Conservation (phyloP, 1,284 basidiomycete genomes). For the Neotropicomus parvogracilis region DNA sequence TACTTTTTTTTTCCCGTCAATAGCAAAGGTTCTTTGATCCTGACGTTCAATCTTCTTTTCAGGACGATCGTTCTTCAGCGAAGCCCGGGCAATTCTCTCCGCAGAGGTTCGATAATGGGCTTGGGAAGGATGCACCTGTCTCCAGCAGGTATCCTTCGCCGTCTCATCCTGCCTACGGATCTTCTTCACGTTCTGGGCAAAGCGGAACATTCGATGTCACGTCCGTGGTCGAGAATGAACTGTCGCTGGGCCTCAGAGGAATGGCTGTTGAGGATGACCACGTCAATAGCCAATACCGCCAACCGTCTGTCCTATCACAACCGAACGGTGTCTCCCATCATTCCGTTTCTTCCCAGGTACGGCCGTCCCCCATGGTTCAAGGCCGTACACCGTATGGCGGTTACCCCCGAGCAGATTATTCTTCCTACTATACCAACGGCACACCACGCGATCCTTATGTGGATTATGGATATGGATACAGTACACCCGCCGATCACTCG, state of each 20-base stretch:
- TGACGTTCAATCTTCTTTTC: slow-evolving; percentile 21
- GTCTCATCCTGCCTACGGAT: slow-evolving; percentile 38
- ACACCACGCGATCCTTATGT: slow-evolving; percentile 44
- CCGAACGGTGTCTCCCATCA: slow-evolving; percentile 23
- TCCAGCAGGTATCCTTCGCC: slow-evolving; percentile 46
- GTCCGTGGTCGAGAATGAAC: slow-evolving; percentile 48
- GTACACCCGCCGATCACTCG: slow-evolving; percentile 46
- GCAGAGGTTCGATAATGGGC: slow-evolving; percentile 47
- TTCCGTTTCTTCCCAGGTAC: slow-evolving; percentile 33
- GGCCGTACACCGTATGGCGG: slow-evolving; percentile 47
- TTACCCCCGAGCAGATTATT: slow-evolving; percentile 55
- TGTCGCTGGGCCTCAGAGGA: slow-evolving; percentile 55
- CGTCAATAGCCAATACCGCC: slow-evolving; percentile 31
- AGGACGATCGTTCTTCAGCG: slow-evolving; percentile 50
- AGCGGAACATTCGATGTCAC: slow-evolving; percentile 44
- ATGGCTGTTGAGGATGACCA: slow-evolving; percentile 69
- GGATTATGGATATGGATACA: slow-evolving; percentile 57
- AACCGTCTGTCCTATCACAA: slow-evolving; percentile 24
- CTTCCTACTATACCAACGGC: slow-evolving; percentile 50
- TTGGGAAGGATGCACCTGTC: slow-evolving; percentile 40
- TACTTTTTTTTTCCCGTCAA: slow-evolving; percentile 30
- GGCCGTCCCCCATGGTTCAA: slow-evolving; percentile 42
- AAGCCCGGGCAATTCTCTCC: slow-evolving; percentile 53
- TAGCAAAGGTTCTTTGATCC: slow-evolving; percentile 9
- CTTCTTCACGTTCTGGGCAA: slow-evolving; percentile 36